phyloP scores from a whole-genome alignment of 2,329 filamentous ascomycete species.

The Sarocladiaceae sp. region DNA sequence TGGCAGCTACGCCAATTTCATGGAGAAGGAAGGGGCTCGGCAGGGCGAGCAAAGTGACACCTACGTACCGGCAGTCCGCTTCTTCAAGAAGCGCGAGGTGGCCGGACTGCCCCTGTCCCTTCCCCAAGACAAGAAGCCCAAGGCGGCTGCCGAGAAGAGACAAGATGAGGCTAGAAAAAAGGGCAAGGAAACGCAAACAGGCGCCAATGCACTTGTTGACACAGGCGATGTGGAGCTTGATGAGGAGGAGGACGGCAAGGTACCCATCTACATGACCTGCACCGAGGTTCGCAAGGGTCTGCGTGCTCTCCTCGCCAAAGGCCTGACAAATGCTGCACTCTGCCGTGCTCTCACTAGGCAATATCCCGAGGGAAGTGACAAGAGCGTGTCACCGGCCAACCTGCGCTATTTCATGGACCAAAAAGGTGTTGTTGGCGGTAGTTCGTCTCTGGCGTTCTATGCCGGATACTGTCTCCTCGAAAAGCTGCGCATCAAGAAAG shows the following conservation, averaged over 20 bases:
- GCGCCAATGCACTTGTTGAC: conserved; percentile 29
- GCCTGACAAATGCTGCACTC: conserved; percentile 46
- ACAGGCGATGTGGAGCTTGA: conserved; percentile 35
- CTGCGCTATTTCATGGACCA: conserved; percentile 44
- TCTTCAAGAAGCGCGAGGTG: conserved; percentile 46
- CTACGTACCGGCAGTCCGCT: conserved; percentile 29
- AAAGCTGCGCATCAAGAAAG: conserved; percentile 45
- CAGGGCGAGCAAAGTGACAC: conserved; percentile 27
- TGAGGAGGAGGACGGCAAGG: conserved; percentile 38
- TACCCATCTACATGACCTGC: conserved; percentile 50
- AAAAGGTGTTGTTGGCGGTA: conserved; percentile 41
- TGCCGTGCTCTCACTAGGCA: conserved; percentile 40
- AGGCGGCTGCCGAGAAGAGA: conserved; percentile 15
- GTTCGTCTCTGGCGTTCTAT: conserved; percentile 44
- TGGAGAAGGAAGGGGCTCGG: conserved; percentile 37
- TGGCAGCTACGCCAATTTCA: conserved; percentile 35
- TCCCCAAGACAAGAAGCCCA: conserved; percentile 23
- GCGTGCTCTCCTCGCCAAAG: conserved; percentile 36
- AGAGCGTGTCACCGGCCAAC: conserved; percentile 34
- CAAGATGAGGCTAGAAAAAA: conserved; percentile 17
- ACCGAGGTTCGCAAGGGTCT: conserved; percentile 54
- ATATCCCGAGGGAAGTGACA: conserved; percentile 25
- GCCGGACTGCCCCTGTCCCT: conserved; percentile 32
- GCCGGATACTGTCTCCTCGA: conserved; percentile 53
- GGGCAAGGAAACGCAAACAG: conserved; percentile 16